These are phyloP conservation scores for Cladosporium oxysporum DNA, from an alignment of 2,329 filamentous ascomycete genomes.

Conservation along the genomic window DNA sequence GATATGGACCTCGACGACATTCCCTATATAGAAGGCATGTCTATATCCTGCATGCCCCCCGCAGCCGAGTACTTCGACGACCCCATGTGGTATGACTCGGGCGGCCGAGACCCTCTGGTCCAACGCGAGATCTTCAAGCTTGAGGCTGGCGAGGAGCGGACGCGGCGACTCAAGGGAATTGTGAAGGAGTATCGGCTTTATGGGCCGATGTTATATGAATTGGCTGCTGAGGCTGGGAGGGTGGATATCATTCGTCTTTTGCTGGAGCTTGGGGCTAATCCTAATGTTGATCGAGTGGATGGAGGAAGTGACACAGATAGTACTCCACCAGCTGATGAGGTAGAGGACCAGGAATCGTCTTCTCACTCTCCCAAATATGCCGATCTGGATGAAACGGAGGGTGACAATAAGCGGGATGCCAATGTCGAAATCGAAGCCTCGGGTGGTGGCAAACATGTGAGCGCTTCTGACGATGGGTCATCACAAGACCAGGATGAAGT, in stretches of 20 bases:
- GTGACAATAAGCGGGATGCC: too few relatives aligned
- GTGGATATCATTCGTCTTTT: background rate
- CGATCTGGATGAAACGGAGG: background rate
- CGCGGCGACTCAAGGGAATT: background rate
- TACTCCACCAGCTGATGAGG: background rate
- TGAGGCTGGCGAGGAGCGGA: slow-evolving; percentile 3
- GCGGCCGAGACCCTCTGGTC: background rate
- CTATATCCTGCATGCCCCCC: background rate
- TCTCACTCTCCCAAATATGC: background rate
- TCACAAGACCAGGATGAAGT: background rate
- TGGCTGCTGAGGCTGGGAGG: background rate
- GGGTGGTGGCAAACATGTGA: background rate
- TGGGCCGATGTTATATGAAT: background rate
- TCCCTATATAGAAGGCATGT: background rate
- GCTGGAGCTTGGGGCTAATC: background rate
- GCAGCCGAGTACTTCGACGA: background rate
- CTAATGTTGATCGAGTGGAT: background rate
- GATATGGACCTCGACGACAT: background rate
- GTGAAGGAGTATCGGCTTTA: background rate
- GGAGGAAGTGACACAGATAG: background rate
- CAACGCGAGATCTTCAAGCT: slow-evolving; percentile 9
- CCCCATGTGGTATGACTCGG: background rate
- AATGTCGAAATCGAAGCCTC: background rate
- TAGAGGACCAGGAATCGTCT: background rate
- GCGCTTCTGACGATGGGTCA: background rate